Conservation (phyloP, 306 rosid genomes). For the Styphnolobium japonicum region DNA sequence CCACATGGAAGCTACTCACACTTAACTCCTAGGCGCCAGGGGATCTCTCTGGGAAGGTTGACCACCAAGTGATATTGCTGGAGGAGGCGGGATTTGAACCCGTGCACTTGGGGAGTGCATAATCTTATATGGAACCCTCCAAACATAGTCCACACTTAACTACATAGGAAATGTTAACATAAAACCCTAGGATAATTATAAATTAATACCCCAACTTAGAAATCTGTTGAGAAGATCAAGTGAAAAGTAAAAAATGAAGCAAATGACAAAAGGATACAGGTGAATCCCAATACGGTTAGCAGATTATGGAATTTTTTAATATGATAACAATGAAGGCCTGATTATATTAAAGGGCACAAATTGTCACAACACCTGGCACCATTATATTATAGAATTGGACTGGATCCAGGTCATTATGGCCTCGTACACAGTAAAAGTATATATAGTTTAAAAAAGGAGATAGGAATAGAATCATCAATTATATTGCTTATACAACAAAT, state of each 20-base stretch:
- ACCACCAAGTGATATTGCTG: no score
- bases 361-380: slow-evolving; percentile 20
- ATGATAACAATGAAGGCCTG: slow-evolving; percentile 4
- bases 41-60: no score
- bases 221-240: slow-evolving; percentile 9
- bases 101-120: no score
- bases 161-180: slow-evolving; percentile 27
- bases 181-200: slow-evolving; percentile 22
- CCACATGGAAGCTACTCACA: no score
- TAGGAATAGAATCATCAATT: slow-evolving; percentile 50
- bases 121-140: no score
- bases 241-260: slow-evolving; percentile 31
- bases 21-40: no score
- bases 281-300: not conserved
- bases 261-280: slow-evolving; percentile 19
- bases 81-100: no score
- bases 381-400: slow-evolving; percentile 22
- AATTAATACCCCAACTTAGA: slow-evolving; percentile 19
- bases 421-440: slow-evolving; percentile 35
- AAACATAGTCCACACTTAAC: not conserved
- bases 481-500: slow-evolving; percentile 28
- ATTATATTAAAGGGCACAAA: not conserved
- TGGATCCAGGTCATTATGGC: slow-evolving; percentile 49
- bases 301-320: not conserved
- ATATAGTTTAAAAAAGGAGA: not conserved